Evolutionary conservation across 208 protist genomes (phyloP).

Genomic region (Acanthamoeba healyi): DNA sequence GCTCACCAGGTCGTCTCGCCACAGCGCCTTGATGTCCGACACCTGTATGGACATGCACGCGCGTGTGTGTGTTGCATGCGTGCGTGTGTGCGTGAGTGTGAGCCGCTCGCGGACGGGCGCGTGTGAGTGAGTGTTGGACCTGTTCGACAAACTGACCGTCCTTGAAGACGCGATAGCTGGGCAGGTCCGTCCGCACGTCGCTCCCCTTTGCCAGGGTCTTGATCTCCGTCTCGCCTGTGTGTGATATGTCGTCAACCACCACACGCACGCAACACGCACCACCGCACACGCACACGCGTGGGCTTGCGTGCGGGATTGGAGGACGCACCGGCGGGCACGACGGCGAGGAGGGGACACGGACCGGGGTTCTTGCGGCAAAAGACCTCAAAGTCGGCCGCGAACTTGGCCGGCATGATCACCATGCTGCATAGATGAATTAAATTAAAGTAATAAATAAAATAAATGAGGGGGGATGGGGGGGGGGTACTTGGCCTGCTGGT

Average conservation of each 20-base stretch:
- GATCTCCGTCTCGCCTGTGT: constrained; percentile 67
- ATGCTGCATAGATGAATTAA: neutral
- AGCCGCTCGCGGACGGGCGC: no score
- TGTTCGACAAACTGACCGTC: constrained; percentile 72
- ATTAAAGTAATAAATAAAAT: neutral
- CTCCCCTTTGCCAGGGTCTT: constrained; percentile 6
- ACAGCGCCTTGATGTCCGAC: constrained; percentile 70
- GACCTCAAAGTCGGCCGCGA: constrained; percentile 64
- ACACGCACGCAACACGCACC: neutral
- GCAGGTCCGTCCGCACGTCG: constrained; percentile 78
- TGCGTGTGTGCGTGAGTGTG: neutral
- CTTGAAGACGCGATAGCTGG: constrained; percentile 63
- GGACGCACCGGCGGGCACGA: constrained; percentile 6
- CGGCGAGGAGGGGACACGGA: constrained; percentile 68
- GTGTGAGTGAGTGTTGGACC: neutral
- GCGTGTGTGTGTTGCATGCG: neutral
- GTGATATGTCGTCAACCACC: no score
- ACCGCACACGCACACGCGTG: neutral
- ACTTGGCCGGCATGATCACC: constrained; percentile 61
- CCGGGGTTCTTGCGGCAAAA: constrained; percentile 70
- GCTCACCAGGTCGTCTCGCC: constrained; percentile 73
- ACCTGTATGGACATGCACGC: no score
- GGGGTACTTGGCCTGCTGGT: constrained; percentile 68
- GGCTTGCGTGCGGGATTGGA: neutral
- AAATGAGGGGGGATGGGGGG: neutral